These are phyloP conservation scores for Clohesyomyces aquaticus DNA, from an alignment of 495 filamentous ascomycete species.

Conservation along the genomic window DNA sequence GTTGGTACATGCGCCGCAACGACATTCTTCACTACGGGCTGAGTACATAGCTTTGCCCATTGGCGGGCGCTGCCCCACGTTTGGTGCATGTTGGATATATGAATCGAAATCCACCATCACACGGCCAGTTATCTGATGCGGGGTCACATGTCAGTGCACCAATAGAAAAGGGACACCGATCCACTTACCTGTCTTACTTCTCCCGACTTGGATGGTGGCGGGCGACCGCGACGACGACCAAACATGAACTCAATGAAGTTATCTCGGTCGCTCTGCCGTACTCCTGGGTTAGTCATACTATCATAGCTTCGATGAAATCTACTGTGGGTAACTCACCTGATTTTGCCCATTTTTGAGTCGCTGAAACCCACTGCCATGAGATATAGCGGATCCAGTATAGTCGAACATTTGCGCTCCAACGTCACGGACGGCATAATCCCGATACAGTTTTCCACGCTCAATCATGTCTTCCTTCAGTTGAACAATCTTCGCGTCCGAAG, in stretches of 20 bases:
- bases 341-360: constrained; percentile 4
- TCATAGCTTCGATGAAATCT: neutral
- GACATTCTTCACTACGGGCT: neutral
- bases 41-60: constrained; percentile 5
- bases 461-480: constrained; percentile 2
- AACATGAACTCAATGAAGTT: neutral
- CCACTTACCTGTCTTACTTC: constrained; percentile 1
- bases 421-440: neutral
- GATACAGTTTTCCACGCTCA: neutral
- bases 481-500: neutral
- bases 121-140: neutral
- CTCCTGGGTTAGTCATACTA: neutral
- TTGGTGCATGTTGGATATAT: constrained; percentile 19
- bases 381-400: constrained; percentile 4
- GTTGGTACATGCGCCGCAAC: constrained; percentile 2
- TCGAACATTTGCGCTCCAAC: constrained; percentile 4
- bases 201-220: neutral
- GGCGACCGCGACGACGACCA: neutral
- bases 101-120: constrained; percentile 12
- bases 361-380: constrained; percentile 16
- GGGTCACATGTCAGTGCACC: too few species aligned
- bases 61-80: neutral
- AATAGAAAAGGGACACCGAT: too few species aligned
- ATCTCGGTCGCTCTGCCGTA: neutral
- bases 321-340: neutral